Conservation (phyloP, 768 basidiomycete genomes). For the Suillus cothurnatus region DNA sequence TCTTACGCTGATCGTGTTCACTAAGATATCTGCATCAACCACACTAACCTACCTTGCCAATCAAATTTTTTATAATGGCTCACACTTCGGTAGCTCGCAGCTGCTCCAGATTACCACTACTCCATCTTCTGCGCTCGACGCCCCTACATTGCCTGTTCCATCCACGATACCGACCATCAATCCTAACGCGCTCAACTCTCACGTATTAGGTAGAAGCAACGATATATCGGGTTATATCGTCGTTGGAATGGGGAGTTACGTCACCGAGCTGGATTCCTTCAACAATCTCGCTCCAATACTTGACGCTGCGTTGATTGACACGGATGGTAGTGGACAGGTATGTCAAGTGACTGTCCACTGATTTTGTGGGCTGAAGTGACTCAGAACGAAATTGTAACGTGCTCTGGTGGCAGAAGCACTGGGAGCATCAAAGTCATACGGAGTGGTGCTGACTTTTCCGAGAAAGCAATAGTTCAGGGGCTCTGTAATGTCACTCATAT, state of each 20-base stretch:
- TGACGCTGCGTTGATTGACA: slow-evolving; percentile 78
- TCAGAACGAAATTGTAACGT: slow-evolving; percentile 82
- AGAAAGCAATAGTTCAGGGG: slow-evolving; percentile 59
- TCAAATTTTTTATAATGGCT: slow-evolving; percentile 76
- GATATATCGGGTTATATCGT: slow-evolving; percentile 48
- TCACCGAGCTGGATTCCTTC: slow-evolving; percentile 64
- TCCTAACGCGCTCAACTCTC: slow-evolving; percentile 33
- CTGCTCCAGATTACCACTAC: slow-evolving; percentile 58
- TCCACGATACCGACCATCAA: slow-evolving; percentile 45
- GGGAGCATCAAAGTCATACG: slow-evolving; percentile 79
- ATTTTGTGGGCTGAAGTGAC: not conserved
- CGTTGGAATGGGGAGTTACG: slow-evolving; percentile 52
- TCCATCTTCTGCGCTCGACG: slow-evolving; percentile 42
- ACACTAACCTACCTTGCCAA: slow-evolving; percentile 72
- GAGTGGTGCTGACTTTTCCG: slow-evolving; percentile 80
- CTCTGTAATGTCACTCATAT: slow-evolving; percentile 57
- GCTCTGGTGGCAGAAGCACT: slow-evolving; percentile 77
- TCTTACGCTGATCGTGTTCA: slow-evolving; percentile 8
- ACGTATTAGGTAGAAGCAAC: slow-evolving; percentile 33
- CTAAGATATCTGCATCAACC: slow-evolving; percentile 69
- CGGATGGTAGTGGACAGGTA: slow-evolving; percentile 72
- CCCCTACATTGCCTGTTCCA: slow-evolving; percentile 55
- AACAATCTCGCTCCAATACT: slow-evolving; percentile 83
- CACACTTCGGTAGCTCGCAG: slow-evolving; percentile 82
- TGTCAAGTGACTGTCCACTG: slow-evolving; percentile 15